Base-by-base conservation (phyloP, 345 rosid genomes). In the Lumnitzera littorea region DNA sequence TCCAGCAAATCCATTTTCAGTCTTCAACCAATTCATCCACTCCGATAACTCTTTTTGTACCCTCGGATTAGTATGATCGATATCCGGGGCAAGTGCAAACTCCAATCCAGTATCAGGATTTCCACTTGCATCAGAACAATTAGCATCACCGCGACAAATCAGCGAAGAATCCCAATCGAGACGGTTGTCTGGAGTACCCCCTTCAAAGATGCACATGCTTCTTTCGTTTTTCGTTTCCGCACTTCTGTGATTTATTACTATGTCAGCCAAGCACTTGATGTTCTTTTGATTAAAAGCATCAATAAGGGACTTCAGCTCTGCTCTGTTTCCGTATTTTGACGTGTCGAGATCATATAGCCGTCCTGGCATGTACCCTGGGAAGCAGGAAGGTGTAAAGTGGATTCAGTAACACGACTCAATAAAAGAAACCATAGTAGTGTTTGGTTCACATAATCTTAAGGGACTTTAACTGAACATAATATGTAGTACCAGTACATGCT, bases 11-110 rank as follows among this genome's bases (percentile, higher is more conserved):
- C 96, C 92, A 9, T 83, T 79, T 1, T 85, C 96, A 9, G 80
- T 54, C 56, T 85, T 91, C 7, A 91, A 55, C 98, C 98, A 91
- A 17, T 85, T 91, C 95, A 89, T 85, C 98, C 96, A 91, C 52
- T 79, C 91, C 0, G 96, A 79, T 53, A 91, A 62, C 76, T 87
- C 95, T n/a, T 17, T 73, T 55, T 85, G 92, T 27, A 79, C 92
- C 48, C 73, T 75, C 1, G 75, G 81, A 59, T 89, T 91, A 62
- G 84, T 83, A 62, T 85, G 96, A 65, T 92, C 96, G 46, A 92
- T 87, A 47, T 92, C 98, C 0, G 98, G 98, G 15, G 98, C 89
- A 2, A 76, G 60, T 3, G 4, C 15, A 46, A 51, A 89, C 66
- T 57, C 69, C 3, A 65, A 67, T 11, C 96, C 96, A 3, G 89